These are phyloP conservation scores for Tuber calosporum DNA, from an alignment of 495 filamentous ascomycete genomes.

Conservation along the genomic window DNA sequence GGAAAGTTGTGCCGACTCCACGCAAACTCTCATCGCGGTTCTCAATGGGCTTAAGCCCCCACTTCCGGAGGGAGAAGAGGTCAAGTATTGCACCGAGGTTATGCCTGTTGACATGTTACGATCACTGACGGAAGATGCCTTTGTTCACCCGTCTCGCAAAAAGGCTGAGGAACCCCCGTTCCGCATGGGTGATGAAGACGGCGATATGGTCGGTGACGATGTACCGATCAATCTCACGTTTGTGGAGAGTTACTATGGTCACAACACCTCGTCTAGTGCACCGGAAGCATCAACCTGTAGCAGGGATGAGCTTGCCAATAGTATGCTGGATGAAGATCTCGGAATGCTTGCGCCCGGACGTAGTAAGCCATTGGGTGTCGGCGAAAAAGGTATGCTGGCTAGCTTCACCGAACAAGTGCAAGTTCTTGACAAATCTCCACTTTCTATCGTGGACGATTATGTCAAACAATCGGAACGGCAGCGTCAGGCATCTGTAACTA, in stretches of 20 bases:
- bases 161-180: constrained; percentile 1
- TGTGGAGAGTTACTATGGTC: constrained; percentile 57
- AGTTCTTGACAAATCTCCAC: constrained; percentile 42
- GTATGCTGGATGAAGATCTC: constrained; percentile 48
- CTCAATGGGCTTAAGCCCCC: constrained; percentile 78
- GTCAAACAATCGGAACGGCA: constrained; percentile 50
- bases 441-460: constrained; percentile 73
- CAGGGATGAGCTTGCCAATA: constrained; percentile 47
- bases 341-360: constrained; percentile 40
- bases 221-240: constrained; percentile 51
- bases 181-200: constrained; percentile 25
- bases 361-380: constrained; percentile 48
- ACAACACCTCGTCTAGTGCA: constrained; percentile 9
- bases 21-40: constrained; percentile 77
- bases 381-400: constrained; percentile 55
- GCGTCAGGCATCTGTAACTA: background rate
- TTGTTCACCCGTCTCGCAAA: constrained; percentile 43
- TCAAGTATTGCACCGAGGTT: constrained; percentile 80
- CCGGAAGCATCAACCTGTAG: constrained; percentile 33
- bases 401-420: constrained; percentile 57
- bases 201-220: constrained; percentile 46
- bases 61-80: constrained; percentile 64
- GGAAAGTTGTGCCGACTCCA: constrained; percentile 95
- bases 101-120: constrained; percentile 83
- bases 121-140: constrained; percentile 79